Conservation (phyloP, 2,329 filamentous ascomycete genomes). For the Corynespora cassiicola region DNA sequence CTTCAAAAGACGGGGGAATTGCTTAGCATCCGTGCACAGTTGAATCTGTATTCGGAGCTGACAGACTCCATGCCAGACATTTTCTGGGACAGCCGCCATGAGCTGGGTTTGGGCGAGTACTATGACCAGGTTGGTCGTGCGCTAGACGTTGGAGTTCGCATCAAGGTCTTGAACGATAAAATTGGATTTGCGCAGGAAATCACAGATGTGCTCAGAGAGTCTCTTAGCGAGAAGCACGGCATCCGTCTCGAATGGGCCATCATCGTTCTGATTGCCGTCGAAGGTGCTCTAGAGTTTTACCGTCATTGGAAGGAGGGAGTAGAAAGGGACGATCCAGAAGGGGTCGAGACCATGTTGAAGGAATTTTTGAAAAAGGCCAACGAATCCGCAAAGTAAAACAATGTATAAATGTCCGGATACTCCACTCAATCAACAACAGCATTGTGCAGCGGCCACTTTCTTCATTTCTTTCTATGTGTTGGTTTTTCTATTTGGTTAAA, state of each 20-base stretch:
- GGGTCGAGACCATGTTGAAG: constrained; percentile 48
- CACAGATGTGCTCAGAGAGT: constrained; percentile 84
- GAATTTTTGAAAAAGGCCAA: constrained; percentile 38
- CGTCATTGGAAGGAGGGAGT: constrained; percentile 70
- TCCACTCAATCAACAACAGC: constrained; percentile 10
- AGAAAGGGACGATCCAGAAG: constrained; percentile 50
- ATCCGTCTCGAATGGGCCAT: constrained; percentile 93
- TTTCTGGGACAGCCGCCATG: constrained; percentile 92
- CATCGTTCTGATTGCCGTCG: constrained; percentile 89
- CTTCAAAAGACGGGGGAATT: constrained; percentile 93
- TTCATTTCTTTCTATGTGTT: too few species aligned
- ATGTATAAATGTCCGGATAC: constrained; percentile 10
- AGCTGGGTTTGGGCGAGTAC: constrained; percentile 89
- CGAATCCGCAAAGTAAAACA: constrained; percentile 3
- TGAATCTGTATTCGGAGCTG: constrained; percentile 96
- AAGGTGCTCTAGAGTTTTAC: constrained; percentile 86
- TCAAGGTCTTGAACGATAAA: constrained; percentile 91
- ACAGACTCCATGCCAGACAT: constrained; percentile 94
- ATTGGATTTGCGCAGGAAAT: constrained; percentile 99
- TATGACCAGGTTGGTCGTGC: constrained; percentile 93
- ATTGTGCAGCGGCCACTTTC: too few species aligned
- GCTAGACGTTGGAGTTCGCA: constrained; percentile 88
- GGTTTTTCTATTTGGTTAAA: too few species aligned
- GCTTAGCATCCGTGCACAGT: constrained; percentile 83
- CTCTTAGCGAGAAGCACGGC: constrained; percentile 88